Conservation (phyloP, 345 rosid species). For the Capsella bursapastoris region DNA sequence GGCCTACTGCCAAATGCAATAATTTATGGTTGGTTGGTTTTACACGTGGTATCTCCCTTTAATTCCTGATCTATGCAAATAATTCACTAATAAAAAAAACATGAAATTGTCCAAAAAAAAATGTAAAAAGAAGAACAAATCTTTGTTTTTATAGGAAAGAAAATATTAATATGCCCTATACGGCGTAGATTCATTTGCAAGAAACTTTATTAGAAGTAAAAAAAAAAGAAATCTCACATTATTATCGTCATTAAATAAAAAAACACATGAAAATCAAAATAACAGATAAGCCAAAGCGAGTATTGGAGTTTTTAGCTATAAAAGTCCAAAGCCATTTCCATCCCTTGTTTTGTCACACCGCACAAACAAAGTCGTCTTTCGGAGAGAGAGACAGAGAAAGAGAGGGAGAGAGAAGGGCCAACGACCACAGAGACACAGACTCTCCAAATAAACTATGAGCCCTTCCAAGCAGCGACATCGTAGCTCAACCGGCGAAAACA, state of each 20-base stretch:
- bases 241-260: constrained; percentile 28
- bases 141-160: background rate
- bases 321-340: constrained; percentile 35
- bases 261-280: constrained; percentile 24
- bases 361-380: constrained; percentile 26
- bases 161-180: background rate
- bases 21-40: constrained; percentile 15
- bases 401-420: constrained; percentile 28
- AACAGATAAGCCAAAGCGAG: constrained; percentile 18
- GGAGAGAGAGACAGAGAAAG: constrained; percentile 2
- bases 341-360: constrained; percentile 24
- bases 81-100: constrained; percentile 9
- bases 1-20: constrained; percentile 31
- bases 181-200: background rate
- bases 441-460: constrained; percentile 49
- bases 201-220: background rate
- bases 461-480: constrained; percentile 55
- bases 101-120: background rate
- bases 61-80: background rate
- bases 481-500: constrained; percentile 45
- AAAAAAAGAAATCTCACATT: background rate
- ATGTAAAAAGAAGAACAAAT: background rate
- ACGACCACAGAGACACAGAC: constrained; percentile 31
- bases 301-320: constrained; percentile 24
- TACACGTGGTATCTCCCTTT: background rate